Conservation (phyloP, 768 basidiomycete genomes). For the Serendipita sp. region DNA sequence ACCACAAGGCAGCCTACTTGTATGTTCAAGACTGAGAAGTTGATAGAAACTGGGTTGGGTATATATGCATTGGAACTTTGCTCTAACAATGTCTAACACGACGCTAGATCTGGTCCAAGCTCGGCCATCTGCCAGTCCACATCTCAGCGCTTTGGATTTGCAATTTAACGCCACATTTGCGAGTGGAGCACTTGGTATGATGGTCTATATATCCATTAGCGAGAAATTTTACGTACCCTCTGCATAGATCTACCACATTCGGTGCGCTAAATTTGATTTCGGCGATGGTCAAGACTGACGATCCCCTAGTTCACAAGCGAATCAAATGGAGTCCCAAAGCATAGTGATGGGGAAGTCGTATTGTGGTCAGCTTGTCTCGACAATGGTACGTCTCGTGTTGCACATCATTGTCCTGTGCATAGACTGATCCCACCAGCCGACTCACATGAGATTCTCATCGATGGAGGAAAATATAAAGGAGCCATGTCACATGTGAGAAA, state of each 20-base stretch:
- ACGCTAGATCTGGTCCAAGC: neutral
- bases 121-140: neutral
- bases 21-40: neutral
- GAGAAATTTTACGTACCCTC: neutral
- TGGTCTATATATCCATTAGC: neutral
- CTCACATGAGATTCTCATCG: neutral
- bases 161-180: conserved; percentile 1
- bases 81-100: neutral
- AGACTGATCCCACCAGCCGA: neutral
- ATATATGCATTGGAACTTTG: neutral
- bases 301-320: neutral
- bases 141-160: neutral
- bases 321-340: neutral
- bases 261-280: neutral
- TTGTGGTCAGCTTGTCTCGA: conserved; percentile 8
- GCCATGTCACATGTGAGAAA: conserved; percentile 5
- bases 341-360: conserved; percentile 7
- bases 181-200: neutral
- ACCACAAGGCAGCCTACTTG: neutral
- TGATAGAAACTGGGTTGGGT: neutral
- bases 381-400: neutral
- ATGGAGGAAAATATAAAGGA: conserved; percentile 1
- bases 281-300: neutral
- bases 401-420: neutral
- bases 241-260: neutral